Evolutionary conservation across 345 rosid genomes (phyloP).

Genomic region (Firmiana major): DNA sequence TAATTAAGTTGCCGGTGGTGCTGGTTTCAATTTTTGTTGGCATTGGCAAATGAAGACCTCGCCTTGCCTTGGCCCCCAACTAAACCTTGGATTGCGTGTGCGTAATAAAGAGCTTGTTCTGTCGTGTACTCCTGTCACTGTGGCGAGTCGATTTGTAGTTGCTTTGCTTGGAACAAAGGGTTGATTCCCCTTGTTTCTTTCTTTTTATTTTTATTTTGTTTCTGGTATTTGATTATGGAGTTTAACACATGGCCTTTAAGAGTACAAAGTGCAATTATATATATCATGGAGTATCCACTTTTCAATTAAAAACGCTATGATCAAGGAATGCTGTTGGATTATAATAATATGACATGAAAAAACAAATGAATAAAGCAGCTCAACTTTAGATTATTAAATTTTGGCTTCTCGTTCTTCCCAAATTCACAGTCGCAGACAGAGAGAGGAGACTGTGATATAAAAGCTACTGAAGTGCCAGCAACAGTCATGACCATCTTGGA

Average conservation of each 20-base stretch:
- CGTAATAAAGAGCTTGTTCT: neutral
- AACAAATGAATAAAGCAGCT: neutral
- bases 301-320: constrained; percentile 1
- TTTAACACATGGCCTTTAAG: neutral
- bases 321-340: constrained; percentile 9
- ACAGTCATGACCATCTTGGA: neutral
- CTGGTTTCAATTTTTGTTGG: neutral
- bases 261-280: neutral
- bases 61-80: neutral
- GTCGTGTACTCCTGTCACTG: constrained; percentile 5
- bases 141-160: constrained; percentile 2
- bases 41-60: neutral
- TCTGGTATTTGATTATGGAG: neutral
- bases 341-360: neutral
- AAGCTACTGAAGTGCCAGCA: neutral
- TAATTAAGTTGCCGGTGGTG: neutral
- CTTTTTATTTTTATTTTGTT: neutral
- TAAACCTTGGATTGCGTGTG: neutral
- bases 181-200: neutral
- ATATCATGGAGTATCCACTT: neutral
- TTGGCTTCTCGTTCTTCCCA: constrained; percentile 7
- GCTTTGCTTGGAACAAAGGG: neutral
- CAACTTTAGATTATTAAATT: neutral
- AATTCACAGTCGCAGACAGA: neutral
- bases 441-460: neutral